Conservation (phyloP, 148 eudicot genomes). For the Amaranthus palmeri region DNA sequence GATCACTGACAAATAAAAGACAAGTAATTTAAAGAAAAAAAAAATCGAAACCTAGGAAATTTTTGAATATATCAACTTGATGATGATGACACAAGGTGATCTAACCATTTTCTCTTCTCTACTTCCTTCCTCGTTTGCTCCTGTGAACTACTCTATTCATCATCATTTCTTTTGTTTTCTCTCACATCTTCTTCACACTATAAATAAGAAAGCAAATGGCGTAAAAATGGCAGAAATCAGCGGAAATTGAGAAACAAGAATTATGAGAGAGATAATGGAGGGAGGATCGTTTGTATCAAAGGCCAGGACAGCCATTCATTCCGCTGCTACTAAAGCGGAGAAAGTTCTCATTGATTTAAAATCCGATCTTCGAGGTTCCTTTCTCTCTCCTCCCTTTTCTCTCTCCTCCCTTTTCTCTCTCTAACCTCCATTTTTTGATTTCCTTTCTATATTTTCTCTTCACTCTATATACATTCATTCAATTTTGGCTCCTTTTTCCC, state of each 20-base stretch:
- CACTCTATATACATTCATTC: background rate
- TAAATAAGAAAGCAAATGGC: background rate
- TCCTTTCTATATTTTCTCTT: constrained; percentile 18
- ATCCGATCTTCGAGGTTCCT: constrained; percentile 65
- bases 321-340: constrained; percentile 95
- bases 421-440: background rate
- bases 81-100: too few relatives aligned
- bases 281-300: constrained; percentile 53
- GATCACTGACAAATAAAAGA: too few relatives aligned
- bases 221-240: constrained; percentile 2
- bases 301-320: constrained; percentile 85
- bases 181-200: too few relatives aligned
- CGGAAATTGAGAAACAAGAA: background rate
- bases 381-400: background rate
- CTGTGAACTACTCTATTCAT: background rate
- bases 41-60: too few relatives aligned
- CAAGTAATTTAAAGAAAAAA: too few relatives aligned
- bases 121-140: constrained; percentile 8
- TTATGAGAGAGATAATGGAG: constrained; percentile 32
- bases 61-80: too few relatives aligned
- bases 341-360: constrained; percentile 64
- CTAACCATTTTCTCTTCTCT: too few relatives aligned
- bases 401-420: background rate
- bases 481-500: background rate
- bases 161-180: too few relatives aligned